Base-by-base conservation (phyloP, 2,329 filamentous ascomycete genomes). In the Fusarium chlamydosporum region DNA sequence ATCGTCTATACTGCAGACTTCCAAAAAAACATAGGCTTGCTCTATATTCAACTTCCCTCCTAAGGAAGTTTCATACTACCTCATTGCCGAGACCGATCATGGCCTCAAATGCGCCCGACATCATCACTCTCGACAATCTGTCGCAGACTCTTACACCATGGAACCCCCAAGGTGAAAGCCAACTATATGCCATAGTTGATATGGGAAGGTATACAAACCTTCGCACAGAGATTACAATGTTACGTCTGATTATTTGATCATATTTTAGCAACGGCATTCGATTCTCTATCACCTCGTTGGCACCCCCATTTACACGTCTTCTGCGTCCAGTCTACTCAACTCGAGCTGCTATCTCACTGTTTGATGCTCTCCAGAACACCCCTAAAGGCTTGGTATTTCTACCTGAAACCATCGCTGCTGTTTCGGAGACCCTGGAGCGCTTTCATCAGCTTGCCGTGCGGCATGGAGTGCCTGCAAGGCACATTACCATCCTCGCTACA, bases 261-360 rank as follows among this genome's bases (percentile, higher is more conserved):
- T 34, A 33, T 26, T 38, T 35, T 18, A 93, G 93, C 83, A 97
- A 97, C 82, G 94, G 94, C 73, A 95, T 97, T 74, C 92, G 94
- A 56, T 97, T 97, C 83, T 95, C 93, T 43, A 93, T 97, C 74
- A 92, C 93, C 10, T 89, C 93, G 70, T 85, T 96, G n/a, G 86
- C 89, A 6, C 89, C 91, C 23, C 87, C 89, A 6, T 87, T 83
- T 38, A 85, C 91, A 26, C 91, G 94, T 26, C 88, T 94, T 26
- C 85, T 97, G 41, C 89, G 86, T 18, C 94, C 91, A 27, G 74
- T 97, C 57, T 96, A 93, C 79, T 88, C 91, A 72, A 89, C 93
- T 72, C 90, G 94, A 7, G 91, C 89, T 11, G 87, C 85, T 23
- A 96, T 97, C 60, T 97, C 94, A 3, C 86, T 97, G 12, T 97